A percentile compares a stretch with the other conserved stretches of the same genome.
phyloP scores from a whole-genome alignment of 2,329 filamentous ascomycete genomes.

The Tolypocladium album region DNA sequence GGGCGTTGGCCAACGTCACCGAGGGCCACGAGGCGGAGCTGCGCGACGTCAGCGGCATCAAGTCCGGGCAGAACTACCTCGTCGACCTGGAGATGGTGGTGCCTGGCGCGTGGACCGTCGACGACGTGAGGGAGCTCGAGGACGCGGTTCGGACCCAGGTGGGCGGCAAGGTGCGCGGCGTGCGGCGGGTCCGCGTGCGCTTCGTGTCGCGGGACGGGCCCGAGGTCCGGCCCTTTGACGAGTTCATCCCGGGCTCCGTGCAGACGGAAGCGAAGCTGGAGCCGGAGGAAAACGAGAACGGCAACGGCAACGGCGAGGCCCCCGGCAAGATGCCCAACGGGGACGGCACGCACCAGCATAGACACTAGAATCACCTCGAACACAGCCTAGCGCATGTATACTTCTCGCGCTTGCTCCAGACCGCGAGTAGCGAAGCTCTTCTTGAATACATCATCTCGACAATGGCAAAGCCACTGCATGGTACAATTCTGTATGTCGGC shows the following conservation, averaged over 20 bases:
- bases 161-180: conserved; percentile 69
- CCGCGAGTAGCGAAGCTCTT: neutral
- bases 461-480: neutral
- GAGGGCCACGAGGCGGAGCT: conserved; percentile 55
- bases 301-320: conserved; percentile 23
- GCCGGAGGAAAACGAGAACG: conserved; percentile 21
- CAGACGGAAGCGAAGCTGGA: conserved; percentile 47
- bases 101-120: conserved; percentile 65
- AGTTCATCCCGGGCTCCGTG: conserved; percentile 62
- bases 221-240: conserved; percentile 55
- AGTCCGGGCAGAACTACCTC: conserved; percentile 93
- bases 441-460: neutral
- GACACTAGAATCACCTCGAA: conserved; percentile 2
- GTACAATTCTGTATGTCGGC: neutral
- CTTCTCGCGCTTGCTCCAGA: neutral
- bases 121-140: conserved; percentile 60
- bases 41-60: conserved; percentile 75
- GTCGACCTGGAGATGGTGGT: conserved; percentile 82
- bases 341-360: conserved; percentile 17
- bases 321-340: conserved; percentile 18
- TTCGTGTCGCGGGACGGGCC: conserved; percentile 62
- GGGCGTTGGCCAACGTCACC: conserved; percentile 43
- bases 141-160: conserved; percentile 60
- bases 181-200: conserved; percentile 71
- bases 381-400: neutral